Evolutionary conservation across 148 eudicot species (phyloP), one percentile per base, ranked within the genome.

Genomic region (Fagopyrum tataricum): DNA sequence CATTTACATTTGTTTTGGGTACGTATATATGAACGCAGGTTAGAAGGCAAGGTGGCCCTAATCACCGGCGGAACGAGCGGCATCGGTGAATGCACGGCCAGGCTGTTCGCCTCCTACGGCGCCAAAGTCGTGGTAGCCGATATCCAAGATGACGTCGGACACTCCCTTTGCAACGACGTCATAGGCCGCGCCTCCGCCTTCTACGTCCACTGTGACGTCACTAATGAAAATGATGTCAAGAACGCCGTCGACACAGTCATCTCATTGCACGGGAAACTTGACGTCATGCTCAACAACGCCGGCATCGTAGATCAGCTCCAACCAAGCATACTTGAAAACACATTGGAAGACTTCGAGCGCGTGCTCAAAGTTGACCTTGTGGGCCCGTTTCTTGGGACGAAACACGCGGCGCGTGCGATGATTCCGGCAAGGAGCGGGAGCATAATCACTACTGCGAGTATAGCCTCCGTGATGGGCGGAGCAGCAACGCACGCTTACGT

Each of bases 361-460:
- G 67, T 79, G 3, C 6, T 81, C 3, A 74, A 67, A 9, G 75
- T 79, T 0, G 81, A 84, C 67, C 77, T 84, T 9, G 47, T 77
- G 2, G 84, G 87, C 15, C 56, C 78, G 4, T 79, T 81, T 26
- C 64, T 84, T 10, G 84, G 87, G 0, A 78, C 75, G 15, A 84
- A 84, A 21, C 82, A 84, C 26, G 87, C 82, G 4, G 87, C 87
- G 4, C 43, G 84, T 3, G 82, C 72, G 1, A 84, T 84, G 87
- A 72, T 81, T 43, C 80, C 78, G 18, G 79, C 78, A 0, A 44
- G 31, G 3, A 51, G 46, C 20, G 84, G 86, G 0, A 71, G 82
- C 72, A 84, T 84, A 5, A 78, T 81, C 4, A 49, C 76, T 9
- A 76, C 74, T 0, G 78, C 78, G 2, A 84, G 86, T 23, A 59